Conservation (phyloP, 495 filamentous ascomycete species). For the Aspergillus bertholletiae region DNA sequence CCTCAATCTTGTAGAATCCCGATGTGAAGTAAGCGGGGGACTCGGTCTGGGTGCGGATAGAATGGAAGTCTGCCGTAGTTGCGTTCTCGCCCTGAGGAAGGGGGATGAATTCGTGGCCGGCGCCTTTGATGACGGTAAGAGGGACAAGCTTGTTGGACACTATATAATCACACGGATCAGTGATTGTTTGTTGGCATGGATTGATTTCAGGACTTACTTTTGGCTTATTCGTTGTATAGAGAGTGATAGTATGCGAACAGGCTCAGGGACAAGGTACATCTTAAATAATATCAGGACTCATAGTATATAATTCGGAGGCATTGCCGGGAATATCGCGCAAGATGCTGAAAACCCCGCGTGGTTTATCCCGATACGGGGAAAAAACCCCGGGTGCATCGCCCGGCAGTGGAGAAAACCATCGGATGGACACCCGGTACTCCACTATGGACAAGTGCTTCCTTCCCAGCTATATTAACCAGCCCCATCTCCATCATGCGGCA, state of each 20-base stretch:
- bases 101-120: conserved; percentile 28
- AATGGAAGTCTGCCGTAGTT: conserved; percentile 28
- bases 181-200: neutral
- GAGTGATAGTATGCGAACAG: neutral
- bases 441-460: too few relatives aligned
- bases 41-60: conserved; percentile 26
- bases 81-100: conserved; percentile 28
- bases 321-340: too few relatives aligned
- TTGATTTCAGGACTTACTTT: neutral
- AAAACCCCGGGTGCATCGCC: neutral
- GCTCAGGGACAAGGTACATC: neutral
- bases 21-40: conserved; percentile 30
- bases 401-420: too few relatives aligned
- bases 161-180: neutral
- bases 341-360: neutral
- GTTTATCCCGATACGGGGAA: conserved; percentile 4
- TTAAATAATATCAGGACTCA: neutral
- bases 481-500: too few relatives aligned
- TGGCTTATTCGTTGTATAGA: neutral
- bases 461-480: too few relatives aligned
- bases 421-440: conserved; percentile 14
- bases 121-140: conserved; percentile 31
- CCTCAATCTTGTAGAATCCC: conserved; percentile 32
- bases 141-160: conserved; percentile 26
- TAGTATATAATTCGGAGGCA: conserved; percentile 4